Conservation (phyloP, 345 rosid species). For the Hypericum androsaemum region DNA sequence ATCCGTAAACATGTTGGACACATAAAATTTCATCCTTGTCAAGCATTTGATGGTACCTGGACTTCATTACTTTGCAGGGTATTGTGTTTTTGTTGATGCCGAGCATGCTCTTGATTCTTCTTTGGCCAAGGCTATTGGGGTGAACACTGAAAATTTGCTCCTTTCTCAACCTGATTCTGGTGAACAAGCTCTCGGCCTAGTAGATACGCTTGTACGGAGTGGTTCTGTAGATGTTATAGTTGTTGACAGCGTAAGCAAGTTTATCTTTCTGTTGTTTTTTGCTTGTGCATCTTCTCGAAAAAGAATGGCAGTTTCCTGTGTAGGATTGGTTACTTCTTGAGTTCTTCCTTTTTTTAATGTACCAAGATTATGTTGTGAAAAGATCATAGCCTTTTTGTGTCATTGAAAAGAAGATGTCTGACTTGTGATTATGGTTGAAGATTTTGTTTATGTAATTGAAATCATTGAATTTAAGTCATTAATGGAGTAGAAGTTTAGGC, state of each 20-base stretch:
- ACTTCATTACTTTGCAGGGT: conserved; percentile 33
- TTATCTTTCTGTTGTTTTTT: conserved; percentile 13
- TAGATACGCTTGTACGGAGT: conserved; percentile 81
- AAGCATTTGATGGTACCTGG: too few species aligned
- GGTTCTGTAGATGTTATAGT: conserved; percentile 95
- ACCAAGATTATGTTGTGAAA: too few species aligned
- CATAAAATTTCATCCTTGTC: too few species aligned
- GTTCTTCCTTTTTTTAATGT: too few species aligned
- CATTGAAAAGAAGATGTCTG: too few species aligned
- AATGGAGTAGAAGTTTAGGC: neutral
- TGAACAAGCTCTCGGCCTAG: conserved; percentile 95
- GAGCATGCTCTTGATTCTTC: conserved; percentile 98
- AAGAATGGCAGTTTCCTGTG: neutral
- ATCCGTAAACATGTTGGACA: too few species aligned
- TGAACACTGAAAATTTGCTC: conserved; percentile 82
- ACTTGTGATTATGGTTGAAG: too few species aligned
- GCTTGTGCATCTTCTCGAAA: neutral
- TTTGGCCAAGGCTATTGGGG: conserved; percentile 76
- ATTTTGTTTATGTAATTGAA: too few species aligned
- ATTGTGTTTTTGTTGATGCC: conserved; percentile 90
- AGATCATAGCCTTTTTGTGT: too few species aligned
- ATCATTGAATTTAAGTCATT: neutral
- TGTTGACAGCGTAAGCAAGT: conserved; percentile 88
- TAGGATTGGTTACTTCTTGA: neutral
- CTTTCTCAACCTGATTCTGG: conserved; percentile 98